These are phyloP conservation scores for Coelastrella sp. DNA, from an alignment of 139 green algal genomes.

Conservation along the genomic window DNA sequence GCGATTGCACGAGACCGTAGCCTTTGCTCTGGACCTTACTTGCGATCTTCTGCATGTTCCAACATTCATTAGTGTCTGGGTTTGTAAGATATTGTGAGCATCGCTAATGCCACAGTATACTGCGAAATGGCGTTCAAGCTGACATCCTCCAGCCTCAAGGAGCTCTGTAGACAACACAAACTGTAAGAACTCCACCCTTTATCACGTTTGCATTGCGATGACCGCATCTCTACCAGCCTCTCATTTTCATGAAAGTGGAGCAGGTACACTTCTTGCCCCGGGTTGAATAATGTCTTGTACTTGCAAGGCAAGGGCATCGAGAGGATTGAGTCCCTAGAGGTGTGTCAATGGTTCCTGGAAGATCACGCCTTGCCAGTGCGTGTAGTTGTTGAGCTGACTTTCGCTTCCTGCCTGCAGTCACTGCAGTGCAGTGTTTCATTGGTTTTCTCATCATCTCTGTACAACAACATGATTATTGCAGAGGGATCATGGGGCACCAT, in stretches of 20 bases:
- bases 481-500: too few species aligned
- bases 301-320: conserved; percentile 83
- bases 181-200: conserved; percentile 55
- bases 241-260: neutral
- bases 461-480: neutral
- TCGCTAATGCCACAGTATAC: too few species aligned
- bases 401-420: neutral
- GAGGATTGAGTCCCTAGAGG: conserved; percentile 74
- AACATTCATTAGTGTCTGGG: neutral
- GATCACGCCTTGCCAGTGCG: neutral
- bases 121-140: conserved; percentile 51
- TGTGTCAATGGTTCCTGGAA: conserved; percentile 41
- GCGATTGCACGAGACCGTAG: too few species aligned
- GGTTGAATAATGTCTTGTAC: conserved; percentile 85
- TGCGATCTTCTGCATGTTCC: too few species aligned
- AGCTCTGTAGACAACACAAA: conserved; percentile 73
- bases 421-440: neutral
- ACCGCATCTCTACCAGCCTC: neutral
- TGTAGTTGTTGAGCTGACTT: neutral
- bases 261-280: conserved; percentile 73
- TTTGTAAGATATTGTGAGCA: neutral
- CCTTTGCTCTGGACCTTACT: too few species aligned
- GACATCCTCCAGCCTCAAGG: conserved; percentile 63
- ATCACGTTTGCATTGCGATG: neutral
- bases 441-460: neutral